Evolutionary conservation across 441 rosid species (phyloP).

Genomic region (Jatropha multifida): DNA sequence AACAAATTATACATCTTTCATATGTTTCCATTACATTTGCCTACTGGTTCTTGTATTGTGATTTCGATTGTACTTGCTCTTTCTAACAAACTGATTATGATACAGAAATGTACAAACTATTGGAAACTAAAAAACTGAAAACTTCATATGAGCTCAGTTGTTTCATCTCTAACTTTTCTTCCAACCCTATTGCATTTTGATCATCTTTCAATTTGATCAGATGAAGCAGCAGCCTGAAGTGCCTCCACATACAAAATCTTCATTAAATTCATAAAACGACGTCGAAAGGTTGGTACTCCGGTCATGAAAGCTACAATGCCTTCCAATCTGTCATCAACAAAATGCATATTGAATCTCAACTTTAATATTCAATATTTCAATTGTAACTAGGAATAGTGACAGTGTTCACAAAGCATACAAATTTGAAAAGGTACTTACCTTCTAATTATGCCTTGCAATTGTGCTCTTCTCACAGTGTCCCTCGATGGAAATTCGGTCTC

Average conservation of each 20-base stretch:
- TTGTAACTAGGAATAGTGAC: neutral
- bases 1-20: too few species aligned
- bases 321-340: conserved; percentile 45
- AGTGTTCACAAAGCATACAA: neutral
- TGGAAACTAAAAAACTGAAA: too few species aligned
- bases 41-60: too few species aligned
- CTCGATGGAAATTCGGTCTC: conserved; percentile 50
- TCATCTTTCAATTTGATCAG: conserved; percentile 22
- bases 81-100: too few species aligned
- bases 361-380: neutral
- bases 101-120: too few species aligned
- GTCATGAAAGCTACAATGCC: conserved; percentile 80
- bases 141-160: too few species aligned
- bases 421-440: conserved; percentile 36
- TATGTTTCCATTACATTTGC: too few species aligned
- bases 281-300: conserved; percentile 68
- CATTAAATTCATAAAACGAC: conserved; percentile 64
- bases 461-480: conserved; percentile 68
- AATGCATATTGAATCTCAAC: neutral
- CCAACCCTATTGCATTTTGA: neutral
- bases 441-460: conserved; percentile 76
- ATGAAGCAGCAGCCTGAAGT: conserved; percentile 44
- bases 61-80: too few species aligned
- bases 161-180: neutral
- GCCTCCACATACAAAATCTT: conserved; percentile 61